A percentile compares a stretch with the other conserved stretches of the same genome.
Evolutionary conservation across 2,329 filamentous ascomycete species (phyloP).

Genomic region (Nemania sp.): DNA sequence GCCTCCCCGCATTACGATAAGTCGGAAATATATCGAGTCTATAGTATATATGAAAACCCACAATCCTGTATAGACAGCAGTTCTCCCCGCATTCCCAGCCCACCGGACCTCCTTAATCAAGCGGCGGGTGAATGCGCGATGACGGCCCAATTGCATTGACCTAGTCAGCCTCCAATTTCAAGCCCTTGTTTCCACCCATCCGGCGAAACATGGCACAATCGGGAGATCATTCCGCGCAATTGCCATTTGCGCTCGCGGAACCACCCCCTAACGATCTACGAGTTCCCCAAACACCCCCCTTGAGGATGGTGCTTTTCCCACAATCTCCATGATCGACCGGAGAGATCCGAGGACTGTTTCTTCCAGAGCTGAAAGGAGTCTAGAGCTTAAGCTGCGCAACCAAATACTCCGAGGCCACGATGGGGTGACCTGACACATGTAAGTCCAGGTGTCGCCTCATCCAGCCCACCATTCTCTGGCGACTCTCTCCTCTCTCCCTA

Average conservation of each 20-base stretch:
- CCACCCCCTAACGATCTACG: conserved; percentile 28
- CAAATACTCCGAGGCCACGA: conserved; percentile 31
- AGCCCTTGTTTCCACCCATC: conserved; percentile 42
- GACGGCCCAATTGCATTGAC: conserved; percentile 43
- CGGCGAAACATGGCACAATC: conserved; percentile 43
- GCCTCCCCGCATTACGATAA: conserved; percentile 10
- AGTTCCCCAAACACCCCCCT: conserved; percentile 6
- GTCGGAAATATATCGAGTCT: conserved; percentile 9
- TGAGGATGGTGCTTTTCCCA: conserved; percentile 24
- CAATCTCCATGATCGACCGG: conserved; percentile 31
- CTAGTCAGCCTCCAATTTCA: conserved; percentile 44
- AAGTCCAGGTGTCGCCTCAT: conserved; percentile 35
- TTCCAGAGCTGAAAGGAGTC: conserved; percentile 33
- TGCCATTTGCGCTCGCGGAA: conserved; percentile 50
- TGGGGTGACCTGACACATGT: conserved; percentile 32
- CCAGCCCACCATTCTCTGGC: conserved; percentile 20
- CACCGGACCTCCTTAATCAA: conserved; percentile 39
- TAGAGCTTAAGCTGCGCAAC: conserved; percentile 24
- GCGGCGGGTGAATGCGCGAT: conserved; percentile 36
- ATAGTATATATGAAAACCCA: conserved; percentile 4
- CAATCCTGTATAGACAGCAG: conserved; percentile 5
- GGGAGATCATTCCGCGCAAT: conserved; percentile 47
- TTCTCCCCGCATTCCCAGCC: conserved; percentile 34
- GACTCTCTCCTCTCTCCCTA: conserved; percentile 22
- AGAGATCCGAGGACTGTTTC: conserved; percentile 26